Evolutionary conservation across 345 rosid species (phyloP).

Genomic region (Melaleuca alternifolia): DNA sequence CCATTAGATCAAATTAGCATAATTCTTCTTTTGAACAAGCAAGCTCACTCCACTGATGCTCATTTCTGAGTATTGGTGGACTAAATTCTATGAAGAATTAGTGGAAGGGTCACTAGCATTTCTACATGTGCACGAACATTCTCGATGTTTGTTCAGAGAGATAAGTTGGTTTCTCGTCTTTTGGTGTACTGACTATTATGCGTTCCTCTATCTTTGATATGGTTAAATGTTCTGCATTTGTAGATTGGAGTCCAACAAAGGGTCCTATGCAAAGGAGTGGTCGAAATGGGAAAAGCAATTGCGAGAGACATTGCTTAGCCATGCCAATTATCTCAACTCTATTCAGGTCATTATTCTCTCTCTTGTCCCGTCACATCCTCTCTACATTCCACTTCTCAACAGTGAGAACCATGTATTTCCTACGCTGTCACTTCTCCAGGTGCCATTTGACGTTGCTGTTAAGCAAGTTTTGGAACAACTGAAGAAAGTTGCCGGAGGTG

Average conservation of each 20-base stretch:
- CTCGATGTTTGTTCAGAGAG: neutral
- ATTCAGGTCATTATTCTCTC: constrained; percentile 42
- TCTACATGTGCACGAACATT: neutral
- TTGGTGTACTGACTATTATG: neutral
- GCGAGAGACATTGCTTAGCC: constrained; percentile 31
- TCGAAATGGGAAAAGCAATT: constrained; percentile 75
- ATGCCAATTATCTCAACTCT: constrained; percentile 55
- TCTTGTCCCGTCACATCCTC: neutral
- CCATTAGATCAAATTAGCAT: neutral
- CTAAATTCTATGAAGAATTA: neutral
- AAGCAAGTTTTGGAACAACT: constrained; percentile 69
- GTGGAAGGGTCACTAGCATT: neutral
- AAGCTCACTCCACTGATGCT: neutral
- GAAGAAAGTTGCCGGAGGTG: constrained; percentile 52
- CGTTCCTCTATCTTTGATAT: neutral
- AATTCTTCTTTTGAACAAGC: neutral
- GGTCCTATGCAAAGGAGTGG: constrained; percentile 70
- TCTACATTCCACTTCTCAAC: neutral
- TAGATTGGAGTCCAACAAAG: constrained; percentile 77
- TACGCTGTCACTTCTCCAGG: constrained; percentile 22
- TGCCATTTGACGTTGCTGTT: constrained; percentile 70
- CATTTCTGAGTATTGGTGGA: neutral
- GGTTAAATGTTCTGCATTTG: neutral
- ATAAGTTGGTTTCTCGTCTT: neutral
- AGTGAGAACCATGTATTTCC: neutral